These are phyloP conservation scores for Pyrenophora graminea DNA, from an alignment of 2,329 filamentous ascomycete species.

Conservation along the genomic window DNA sequence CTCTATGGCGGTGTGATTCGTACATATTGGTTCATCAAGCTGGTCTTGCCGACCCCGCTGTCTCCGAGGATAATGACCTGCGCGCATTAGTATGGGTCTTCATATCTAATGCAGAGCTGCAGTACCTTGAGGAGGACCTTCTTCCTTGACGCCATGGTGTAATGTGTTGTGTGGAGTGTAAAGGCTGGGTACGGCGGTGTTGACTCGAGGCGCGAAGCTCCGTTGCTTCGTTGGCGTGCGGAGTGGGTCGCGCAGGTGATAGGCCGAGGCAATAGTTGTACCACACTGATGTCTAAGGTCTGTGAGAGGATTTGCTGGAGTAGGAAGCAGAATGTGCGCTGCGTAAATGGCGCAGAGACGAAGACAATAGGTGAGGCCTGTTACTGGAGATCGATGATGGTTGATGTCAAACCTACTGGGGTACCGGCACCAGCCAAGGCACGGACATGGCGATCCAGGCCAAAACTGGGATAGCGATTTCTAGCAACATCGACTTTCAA, in stretches of 20 bases:
- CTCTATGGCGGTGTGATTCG: slow-evolving; percentile 41
- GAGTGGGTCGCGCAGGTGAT: slow-evolving; percentile 2
- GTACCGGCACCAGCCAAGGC: background rate
- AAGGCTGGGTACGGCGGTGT: slow-evolving; percentile 7
- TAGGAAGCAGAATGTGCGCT: background rate
- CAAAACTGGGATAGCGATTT: no score
- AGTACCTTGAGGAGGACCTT: slow-evolving; percentile 87
- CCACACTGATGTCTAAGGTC: background rate
- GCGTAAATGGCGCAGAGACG: slow-evolving; percentile 8
- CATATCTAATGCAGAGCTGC: background rate
- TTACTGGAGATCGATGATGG: slow-evolving; percentile 12
- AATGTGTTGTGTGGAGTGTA: slow-evolving; percentile 10
- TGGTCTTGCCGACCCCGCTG: slow-evolving; percentile 98
- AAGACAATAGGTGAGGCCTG: slow-evolving; percentile 10
- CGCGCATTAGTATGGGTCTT: slow-evolving; percentile 17
- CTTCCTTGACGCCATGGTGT: slow-evolving; percentile 58
- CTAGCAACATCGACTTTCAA: background rate
- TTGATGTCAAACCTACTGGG: slow-evolving; percentile 9
- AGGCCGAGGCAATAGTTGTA: background rate
- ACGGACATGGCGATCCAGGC: background rate
- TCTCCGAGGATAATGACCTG: slow-evolving; percentile 99
- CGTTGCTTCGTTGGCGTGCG: slow-evolving; percentile 5
- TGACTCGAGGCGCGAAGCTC: slow-evolving; percentile 11
- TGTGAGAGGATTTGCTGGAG: background rate
- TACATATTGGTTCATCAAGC: slow-evolving; percentile 99